Evolutionary conservation across 495 filamentous ascomycete genomes (phyloP), one percentile per base, ranked within the genome.

Genomic region (Tuber brumale): DNA sequence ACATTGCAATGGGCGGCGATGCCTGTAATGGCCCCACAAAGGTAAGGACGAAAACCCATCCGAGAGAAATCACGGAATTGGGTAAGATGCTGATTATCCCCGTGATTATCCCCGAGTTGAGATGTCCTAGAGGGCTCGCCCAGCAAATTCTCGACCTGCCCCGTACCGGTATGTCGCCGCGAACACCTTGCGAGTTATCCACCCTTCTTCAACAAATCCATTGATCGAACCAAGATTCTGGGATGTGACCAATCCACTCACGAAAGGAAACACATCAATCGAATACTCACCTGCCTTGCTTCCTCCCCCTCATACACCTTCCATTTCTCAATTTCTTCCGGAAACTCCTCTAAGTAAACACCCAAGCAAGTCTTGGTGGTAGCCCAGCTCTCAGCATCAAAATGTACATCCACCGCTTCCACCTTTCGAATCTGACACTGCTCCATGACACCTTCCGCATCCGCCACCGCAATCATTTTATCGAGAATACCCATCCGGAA

Each of bases 331-430:
- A 73, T 75, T 23, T 84, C 71, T 57, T 86, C 82, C 37, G 84
- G 83, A 72, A 88, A 82, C 46, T 84, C 84, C 37, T 82, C 75
- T 37, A 77, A 42, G 48, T 84, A 81, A 45, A 78, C 77, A 27
- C 69, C 75, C 21, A 87, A 73, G 71, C 84, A 82, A 21, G 69
- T 39, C 76, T 84, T 84, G 12, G 83, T 81, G n/a, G 81, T 73
- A 18, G 82, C 78, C 83, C 85, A 86, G 27, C 79, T 81, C 18
- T 82, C 77, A 37, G 81, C 61, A 23, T 85, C 84, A 21, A 83
- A 83, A 71, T 80, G 85, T 0, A 85, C 75, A 80, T 87, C 86
- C 16, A 85, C 81, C 7, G 83, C 84, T 41, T 85, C 79, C 19
- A 84, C 82, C 48, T 82, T 81, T 31, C 84, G 77, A 3, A 79